Base-by-base conservation (phyloP, 495 filamentous ascomycete genomes). In the Melanomma pulvis-pyrius region DNA sequence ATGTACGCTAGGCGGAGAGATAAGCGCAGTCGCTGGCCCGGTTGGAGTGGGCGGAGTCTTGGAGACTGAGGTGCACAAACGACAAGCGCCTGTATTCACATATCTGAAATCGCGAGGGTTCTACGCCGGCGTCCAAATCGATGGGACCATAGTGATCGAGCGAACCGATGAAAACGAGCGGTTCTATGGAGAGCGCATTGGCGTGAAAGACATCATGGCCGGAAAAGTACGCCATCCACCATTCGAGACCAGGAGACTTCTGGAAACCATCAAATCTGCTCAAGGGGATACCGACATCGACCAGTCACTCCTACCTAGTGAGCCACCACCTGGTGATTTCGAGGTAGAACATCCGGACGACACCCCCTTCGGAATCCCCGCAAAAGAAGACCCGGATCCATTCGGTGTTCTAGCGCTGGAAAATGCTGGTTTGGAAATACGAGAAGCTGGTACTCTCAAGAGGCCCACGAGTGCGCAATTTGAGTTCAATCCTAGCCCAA, bases 81-180 rank as follows among this genome's bases (percentile, higher is more conserved):
- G 85, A 73, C 82, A 86, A 74, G 74, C 91, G 67, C 90, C 92
- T 3, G 87, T 96, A 30, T 91, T 90, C 79, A 93, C 88, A 8
- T 97, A 97, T 67, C 83, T 97, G 69, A 96, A 96, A 77, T 90
- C 89, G 65, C 85, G 90, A 61, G 92, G 92, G 6, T 87, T 93
- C 65, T 92, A 92, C 65, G 89, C 91, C 26, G 88, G 90, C 19
- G 88, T 93, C 12, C 89, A 89, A 60, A 79, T 96, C 26, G 90
- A 96, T 65, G 92, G 92, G 0, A 94, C 92, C 0, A 81, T 94
- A 57, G 81, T 97, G 61, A 88, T 90, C 55, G 92, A 97, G 74
- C 85, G 92, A 21, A 86, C 83, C 2, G 92, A 96, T 71, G 92
- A 96, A 78, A 97, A 97, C 74, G 92, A 92, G 74, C 82, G 86